Evolutionary conservation across 805 yeast species (phyloP), one percentile per base, ranked within the genome.

Genomic region (Cyberlindnera suaveolens): DNA sequence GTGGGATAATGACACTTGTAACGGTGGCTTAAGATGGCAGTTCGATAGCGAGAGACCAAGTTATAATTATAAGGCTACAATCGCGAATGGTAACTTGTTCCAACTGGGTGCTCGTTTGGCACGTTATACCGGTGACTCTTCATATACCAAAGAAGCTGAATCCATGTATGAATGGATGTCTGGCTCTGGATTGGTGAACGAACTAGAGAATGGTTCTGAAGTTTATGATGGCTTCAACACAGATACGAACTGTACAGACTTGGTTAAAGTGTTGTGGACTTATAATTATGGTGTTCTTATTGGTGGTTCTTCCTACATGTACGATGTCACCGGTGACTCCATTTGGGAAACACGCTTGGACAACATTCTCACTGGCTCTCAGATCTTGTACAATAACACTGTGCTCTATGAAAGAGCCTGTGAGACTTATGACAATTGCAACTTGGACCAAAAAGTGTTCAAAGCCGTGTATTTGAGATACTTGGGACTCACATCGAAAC

Each of bases 331-430:
- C 4, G 69, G 67, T 38, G 82, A 82, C 46, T 67, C 68, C n/a
- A 63, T 61, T 26, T 86, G 95, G 95, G 18, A 38, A 9, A 31
- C 42, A 9, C 40, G 50, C 13, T 40, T 49, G 5, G 48, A 48
- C 3, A 29, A 36, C 31, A 45, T 57, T 36, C 42, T 57, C 5
- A 23, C 45, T 3, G 61, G 61, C 2, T 57, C 61, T 4, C 60
- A 55, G 39, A 36, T 77, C 56, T 33, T 55, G 11, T 57, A 70
- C 50, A 65, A 74, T 36, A 52, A 67, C 39, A 64, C 69, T 23
- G 68, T 87, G 41, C 70, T 87, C 74, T 85, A 75, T 56, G 98
- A 91, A 63, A 82, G 86, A 15, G 91, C 96, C 1, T 91, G 98
- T 66, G 95, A 85, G 69, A 70, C 71, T 11, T 58, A 60, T 13